Base-by-base conservation (phyloP, 2,329 filamentous ascomycete genomes). In the Fusarium pseudocircinatum region DNA sequence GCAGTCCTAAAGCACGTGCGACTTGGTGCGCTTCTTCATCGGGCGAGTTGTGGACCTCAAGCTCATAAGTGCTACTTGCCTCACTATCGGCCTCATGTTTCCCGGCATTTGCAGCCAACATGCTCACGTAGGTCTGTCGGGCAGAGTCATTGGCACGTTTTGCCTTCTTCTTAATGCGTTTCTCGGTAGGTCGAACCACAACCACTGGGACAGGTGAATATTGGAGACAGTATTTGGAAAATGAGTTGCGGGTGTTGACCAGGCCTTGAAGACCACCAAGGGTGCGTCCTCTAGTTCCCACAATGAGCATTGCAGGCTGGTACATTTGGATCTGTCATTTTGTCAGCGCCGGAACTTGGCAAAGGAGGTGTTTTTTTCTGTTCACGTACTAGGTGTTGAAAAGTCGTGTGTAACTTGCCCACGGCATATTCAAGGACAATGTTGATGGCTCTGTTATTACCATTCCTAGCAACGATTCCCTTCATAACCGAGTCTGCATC, bases 141-240 rank as follows among this genome's bases (percentile, higher is more conserved):
- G 85, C 87, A 11, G 94, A 91, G 76, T 97, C 94, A 60, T 93
- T 91, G 57, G 91, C 88, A 36, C 95, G 91, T 85, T 97, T 97
- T 67, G 89, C 88, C 83, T 96, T 97, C 84, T 97, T 97, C 83
- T 96, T 96, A 79, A 94, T 90, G 26, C 95, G 92, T 84, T 97
- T 97, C 69, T 93, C 93, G 37, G 92, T 93, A 40, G 95, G 95
- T 8, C 95, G 90, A 15, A 97, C 95, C 37, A 98, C 95, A 36
- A 97, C 95, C 13, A 97, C 95, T 2, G 95, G 95, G 3, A 98
- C 94, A 0, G 95, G 95, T 4, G 94, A 97, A 81, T 97, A 95
- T 80, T 98, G 95, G 18, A 97, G 87, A 78, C 95, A 97, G 83
- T 97, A 98, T 80, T 97, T 97, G 32, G 94, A 97, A 49, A 97